Evolutionary conservation across 2,329 filamentous ascomycete genomes (phyloP).

Genomic region (Claviceps maximensis): DNA sequence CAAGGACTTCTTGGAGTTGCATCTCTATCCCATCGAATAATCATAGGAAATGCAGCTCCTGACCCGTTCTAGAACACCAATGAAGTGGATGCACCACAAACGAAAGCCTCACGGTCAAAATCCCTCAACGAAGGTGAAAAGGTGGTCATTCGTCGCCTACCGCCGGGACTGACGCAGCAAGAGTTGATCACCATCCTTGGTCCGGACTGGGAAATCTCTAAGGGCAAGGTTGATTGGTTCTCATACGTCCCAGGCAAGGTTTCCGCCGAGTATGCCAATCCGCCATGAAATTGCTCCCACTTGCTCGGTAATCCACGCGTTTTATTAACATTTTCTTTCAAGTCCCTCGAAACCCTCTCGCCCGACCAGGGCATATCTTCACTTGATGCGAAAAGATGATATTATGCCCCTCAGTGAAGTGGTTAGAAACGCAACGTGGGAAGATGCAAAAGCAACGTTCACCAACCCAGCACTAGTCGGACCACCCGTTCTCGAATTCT

Average conservation of each 20-base stretch:
- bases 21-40: not conserved
- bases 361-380: slow-evolving; percentile 70
- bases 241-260: slow-evolving; percentile 55
- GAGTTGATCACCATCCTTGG: slow-evolving; percentile 66
- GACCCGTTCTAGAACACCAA: slow-evolving; percentile 8
- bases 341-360: slow-evolving; percentile 76
- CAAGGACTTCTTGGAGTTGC: not conserved
- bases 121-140: slow-evolving; percentile 51
- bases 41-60: not conserved
- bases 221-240: slow-evolving; percentile 75
- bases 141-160: slow-evolving; percentile 69
- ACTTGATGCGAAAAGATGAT: slow-evolving; percentile 59
- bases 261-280: slow-evolving; percentile 58
- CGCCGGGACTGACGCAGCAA: slow-evolving; percentile 66
- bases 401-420: slow-evolving; percentile 54
- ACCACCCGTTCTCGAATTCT: slow-evolving; percentile 68
- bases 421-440: slow-evolving; percentile 58
- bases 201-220: slow-evolving; percentile 67
- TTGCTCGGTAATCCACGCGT: slow-evolving; percentile 3
- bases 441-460: slow-evolving; percentile 68
- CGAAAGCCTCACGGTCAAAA: slow-evolving; percentile 18
- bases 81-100: slow-evolving; percentile 14
- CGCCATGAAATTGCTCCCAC: not conserved
- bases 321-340: slow-evolving; percentile 5
- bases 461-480: slow-evolving; percentile 61